A percentile compares a stretch with the other conserved stretches of the same genome.
These are phyloP conservation scores for Cavenderia fasciculata DNA, from an alignment of 78 protist genomes.

Conservation along the genomic window DNA sequence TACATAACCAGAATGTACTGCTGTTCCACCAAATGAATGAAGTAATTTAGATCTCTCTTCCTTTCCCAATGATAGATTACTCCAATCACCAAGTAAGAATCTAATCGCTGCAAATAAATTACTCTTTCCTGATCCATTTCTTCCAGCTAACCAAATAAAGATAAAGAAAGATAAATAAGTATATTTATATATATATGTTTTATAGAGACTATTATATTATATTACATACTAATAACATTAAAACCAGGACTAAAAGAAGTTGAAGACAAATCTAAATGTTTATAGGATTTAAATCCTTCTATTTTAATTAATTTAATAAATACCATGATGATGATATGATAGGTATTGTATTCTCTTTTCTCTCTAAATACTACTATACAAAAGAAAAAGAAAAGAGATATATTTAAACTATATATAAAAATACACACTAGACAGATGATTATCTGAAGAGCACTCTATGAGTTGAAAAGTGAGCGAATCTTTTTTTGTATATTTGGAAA, in stretches of 20 bases:
- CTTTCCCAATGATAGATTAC: neutral
- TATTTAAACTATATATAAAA: neutral
- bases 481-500: too few relatives aligned
- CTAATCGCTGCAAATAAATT: conserved; percentile 86
- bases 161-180: neutral
- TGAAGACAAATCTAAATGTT: conserved; percentile 64
- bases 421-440: neutral
- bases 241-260: conserved; percentile 48
- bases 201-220: neutral
- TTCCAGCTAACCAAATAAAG: conserved; percentile 90
- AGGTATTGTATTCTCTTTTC: too few relatives aligned
- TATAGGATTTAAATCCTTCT: conserved; percentile 81
- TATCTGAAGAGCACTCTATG: too few relatives aligned
- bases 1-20: conserved; percentile 92
- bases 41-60: conserved; percentile 27
- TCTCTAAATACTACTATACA: too few relatives aligned
- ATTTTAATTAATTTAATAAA: conserved; percentile 56
- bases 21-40: conserved; percentile 54
- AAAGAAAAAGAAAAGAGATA: too few relatives aligned
- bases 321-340: neutral
- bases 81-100: conserved; percentile 37
- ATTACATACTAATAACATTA: conserved; percentile 84
- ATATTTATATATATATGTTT: neutral
- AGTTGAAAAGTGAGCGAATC: too few relatives aligned
- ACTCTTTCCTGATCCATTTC: conserved; percentile 90